These are phyloP conservation scores for Yamadazyma jaroonii DNA, from an alignment of 1,139 yeast species.

Conservation along the genomic window DNA sequence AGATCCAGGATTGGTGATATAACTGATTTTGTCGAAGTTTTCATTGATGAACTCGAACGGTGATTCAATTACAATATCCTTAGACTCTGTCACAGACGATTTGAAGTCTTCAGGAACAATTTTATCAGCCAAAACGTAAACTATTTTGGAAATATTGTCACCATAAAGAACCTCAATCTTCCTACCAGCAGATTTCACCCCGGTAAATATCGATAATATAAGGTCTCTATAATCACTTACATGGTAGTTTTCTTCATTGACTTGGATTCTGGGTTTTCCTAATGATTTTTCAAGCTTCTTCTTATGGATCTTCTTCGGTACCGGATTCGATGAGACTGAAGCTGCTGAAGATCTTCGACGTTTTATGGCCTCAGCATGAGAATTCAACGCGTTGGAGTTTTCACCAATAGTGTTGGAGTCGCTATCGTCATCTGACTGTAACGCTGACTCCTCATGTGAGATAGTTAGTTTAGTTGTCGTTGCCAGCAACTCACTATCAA, in stretches of 20 bases:
- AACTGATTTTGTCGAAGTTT: constrained; percentile 38
- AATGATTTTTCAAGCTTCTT: constrained; percentile 3
- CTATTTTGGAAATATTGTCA: constrained; percentile 46
- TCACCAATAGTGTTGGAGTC: not conserved
- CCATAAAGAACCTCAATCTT: constrained; percentile 19
- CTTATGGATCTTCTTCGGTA: constrained; percentile 5
- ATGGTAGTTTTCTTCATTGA: constrained; percentile 20
- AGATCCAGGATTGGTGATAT: constrained; percentile 60
- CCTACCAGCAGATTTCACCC: constrained; percentile 22
- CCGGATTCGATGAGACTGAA: not conserved
- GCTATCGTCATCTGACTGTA: not conserved
- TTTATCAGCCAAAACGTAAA: constrained; percentile 69
- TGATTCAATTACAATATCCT: not conserved
- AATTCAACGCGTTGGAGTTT: not conserved
- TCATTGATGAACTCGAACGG: constrained; percentile 11
- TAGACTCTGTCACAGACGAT: constrained; percentile 1
- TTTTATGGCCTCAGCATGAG: not conserved
- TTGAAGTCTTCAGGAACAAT: constrained; percentile 35
- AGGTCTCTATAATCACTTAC: constrained; percentile 51
- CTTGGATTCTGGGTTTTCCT: not conserved
- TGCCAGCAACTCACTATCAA: constrained; percentile 3
- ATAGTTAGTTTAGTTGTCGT: constrained; percentile 9
- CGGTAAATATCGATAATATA: constrained; percentile 45
- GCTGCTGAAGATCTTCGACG: constrained; percentile 2
- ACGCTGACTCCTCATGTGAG: constrained; percentile 2